Evolutionary conservation across 2,329 filamentous ascomycete species (phyloP), one percentile per base, ranked within the genome.

Genomic region (Myriosclerotinia duriaeana): DNA sequence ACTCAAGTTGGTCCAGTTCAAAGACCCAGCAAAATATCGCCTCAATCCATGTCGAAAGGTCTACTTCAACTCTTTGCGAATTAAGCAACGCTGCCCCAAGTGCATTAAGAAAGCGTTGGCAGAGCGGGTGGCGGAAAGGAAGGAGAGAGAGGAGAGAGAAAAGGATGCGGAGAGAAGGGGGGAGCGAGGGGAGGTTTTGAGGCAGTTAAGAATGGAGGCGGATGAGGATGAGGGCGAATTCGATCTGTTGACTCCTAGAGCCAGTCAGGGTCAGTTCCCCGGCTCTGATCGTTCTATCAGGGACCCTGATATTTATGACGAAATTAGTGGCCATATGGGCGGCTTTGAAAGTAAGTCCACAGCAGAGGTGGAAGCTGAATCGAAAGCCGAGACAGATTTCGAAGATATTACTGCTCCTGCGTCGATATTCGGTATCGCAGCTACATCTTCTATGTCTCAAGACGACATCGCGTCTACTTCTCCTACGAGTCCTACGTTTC

Each of bases 391-490:
- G 48, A 5, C 30, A 22, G 14, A 22, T 20, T 22, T 53, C 30
- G 71, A 72, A 30, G 63, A 76, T 69, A 72, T 75, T 40, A 77
- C 72, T 2, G 77, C 77, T 1, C 75, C 76, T 4, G 75, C 77
- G 48, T 72, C 73, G 17, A 69, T 52, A 38, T 44, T 67, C 55
- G 53, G 34, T 6, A 34, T 1, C 30, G 30, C 30, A 34, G 30
- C 30, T 34, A 34, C 30, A 34, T 34, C 30, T 34, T 34, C 30
- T 34, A 34, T 34, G 30, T 34, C 30, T 34, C 30, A 34, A 34
- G 30, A 34, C 4, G 30, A 34, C 36, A 67, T 76, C 14, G 70
- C 69, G 54, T 71, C 67, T 4, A 70, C 71, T 15, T 69, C 70
- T 59, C 53, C 69, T 67, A 46, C 71, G 22, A 69, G 69, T 59